Percentiles rank a stretch among this genome's conserved stretches.
phyloP scores from a whole-genome alignment of 2,329 filamentous ascomycete genomes.

The Fusarium oligoseptatum region DNA sequence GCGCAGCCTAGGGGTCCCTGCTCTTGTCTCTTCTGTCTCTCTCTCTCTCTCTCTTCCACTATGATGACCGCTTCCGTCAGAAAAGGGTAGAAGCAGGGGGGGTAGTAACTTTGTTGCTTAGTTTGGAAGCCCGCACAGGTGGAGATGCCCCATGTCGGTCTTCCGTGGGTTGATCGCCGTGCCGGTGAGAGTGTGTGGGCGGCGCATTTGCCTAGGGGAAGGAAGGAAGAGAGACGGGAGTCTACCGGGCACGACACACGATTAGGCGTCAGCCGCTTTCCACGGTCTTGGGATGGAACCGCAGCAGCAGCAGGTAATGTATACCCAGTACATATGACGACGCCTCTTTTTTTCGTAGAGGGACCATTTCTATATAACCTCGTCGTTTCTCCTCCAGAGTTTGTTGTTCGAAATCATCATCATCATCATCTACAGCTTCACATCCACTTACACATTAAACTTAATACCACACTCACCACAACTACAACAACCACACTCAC shows the following conservation, averaged over 20 bases:
- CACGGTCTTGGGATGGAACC: constrained; percentile 11
- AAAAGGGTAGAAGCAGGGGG: constrained; percentile 16
- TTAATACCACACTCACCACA: constrained; percentile 9
- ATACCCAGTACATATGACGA: constrained; percentile 12
- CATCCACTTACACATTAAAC: constrained; percentile 16
- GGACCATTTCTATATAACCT: constrained; percentile 34
- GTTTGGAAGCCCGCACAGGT: constrained; percentile 34
- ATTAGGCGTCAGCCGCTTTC: constrained; percentile 39
- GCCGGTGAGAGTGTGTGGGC: constrained; percentile 16
- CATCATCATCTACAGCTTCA: constrained; percentile 25
- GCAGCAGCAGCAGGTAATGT: constrained; percentile 1
- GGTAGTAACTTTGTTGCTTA: constrained; percentile 21
- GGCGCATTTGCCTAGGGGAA: constrained; percentile 2
- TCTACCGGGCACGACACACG: constrained; percentile 6
- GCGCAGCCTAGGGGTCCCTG: constrained; percentile 27
- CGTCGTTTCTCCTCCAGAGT: constrained; percentile 12
- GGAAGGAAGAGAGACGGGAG: background rate
- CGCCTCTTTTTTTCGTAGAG: constrained; percentile 11
- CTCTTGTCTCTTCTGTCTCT: background rate
- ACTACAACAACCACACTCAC: constrained; percentile 6
- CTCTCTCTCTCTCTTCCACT: background rate
- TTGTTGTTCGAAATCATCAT: constrained; percentile 21
- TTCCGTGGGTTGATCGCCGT: background rate
- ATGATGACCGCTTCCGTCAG: constrained; percentile 27
- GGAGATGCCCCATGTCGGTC: background rate